These are phyloP conservation scores for Sporothrix pallida DNA, from an alignment of 2,329 filamentous ascomycete species.

Conservation along the genomic window DNA sequence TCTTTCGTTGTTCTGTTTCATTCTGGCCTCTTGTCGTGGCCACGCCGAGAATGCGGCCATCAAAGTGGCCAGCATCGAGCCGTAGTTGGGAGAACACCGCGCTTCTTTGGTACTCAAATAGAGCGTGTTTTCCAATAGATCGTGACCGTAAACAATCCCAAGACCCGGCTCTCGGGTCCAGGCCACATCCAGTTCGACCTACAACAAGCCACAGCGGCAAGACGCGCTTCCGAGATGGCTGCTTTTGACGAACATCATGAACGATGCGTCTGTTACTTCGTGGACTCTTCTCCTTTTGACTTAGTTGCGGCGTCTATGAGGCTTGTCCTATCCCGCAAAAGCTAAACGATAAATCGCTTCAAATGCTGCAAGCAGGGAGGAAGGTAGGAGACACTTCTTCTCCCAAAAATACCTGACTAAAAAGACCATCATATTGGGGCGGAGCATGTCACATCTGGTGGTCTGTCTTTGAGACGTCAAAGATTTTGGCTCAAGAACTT, in stretches of 20 bases:
- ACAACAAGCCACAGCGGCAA: slow-evolving; percentile 7
- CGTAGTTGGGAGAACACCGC: neutral
- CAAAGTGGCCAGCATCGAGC: neutral
- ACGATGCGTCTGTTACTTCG: neutral
- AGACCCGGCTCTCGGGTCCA: neutral
- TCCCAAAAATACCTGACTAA: neutral
- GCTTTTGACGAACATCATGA: neutral
- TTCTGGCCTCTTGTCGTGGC: neutral
- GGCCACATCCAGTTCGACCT: neutral
- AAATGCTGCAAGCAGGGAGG: neutral
- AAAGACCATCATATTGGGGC: neutral
- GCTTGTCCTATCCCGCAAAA: neutral
- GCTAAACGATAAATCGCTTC: too few species aligned
- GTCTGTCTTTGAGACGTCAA: too few species aligned
- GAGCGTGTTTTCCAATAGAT: neutral
- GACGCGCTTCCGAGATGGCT: neutral
- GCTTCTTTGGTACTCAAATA: neutral
- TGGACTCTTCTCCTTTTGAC: neutral
- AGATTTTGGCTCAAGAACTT: neutral
- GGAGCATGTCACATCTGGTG: neutral
- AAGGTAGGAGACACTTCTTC: neutral
- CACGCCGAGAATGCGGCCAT: neutral
- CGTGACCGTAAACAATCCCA: too few species aligned
- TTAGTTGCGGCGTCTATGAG: neutral
- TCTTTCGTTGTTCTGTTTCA: neutral